phyloP scores from a whole-genome alignment of 768 basidiomycete species.

The Calocera cornea region DNA sequence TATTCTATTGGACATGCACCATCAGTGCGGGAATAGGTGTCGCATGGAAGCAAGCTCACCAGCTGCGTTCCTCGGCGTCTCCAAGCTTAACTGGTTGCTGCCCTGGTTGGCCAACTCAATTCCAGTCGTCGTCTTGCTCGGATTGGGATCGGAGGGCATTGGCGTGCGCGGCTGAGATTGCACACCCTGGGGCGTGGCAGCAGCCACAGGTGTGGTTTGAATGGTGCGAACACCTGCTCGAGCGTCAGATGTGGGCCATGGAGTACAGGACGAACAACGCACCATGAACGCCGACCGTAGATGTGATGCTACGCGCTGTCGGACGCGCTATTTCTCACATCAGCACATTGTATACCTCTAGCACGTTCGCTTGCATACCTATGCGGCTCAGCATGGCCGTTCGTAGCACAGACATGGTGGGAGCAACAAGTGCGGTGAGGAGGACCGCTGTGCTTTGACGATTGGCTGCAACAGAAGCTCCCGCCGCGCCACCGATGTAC shows the following conservation, averaged over 20 bases:
- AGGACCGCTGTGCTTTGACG: neutral
- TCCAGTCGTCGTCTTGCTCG: neutral
- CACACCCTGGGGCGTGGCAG: neutral
- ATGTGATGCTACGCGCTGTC: neutral
- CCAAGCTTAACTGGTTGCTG: conserved; percentile 73
- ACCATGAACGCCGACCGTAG: neutral
- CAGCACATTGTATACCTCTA: neutral
- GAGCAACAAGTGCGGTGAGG: neutral
- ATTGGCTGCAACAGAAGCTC: neutral
- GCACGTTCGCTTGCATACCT: neutral
- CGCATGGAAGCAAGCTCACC: conserved; percentile 36
- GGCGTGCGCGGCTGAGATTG: neutral
- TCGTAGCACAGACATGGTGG: neutral
- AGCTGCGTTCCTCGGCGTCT: conserved; percentile 79
- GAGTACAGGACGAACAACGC: neutral
- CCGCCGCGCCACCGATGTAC: conserved; percentile 1
- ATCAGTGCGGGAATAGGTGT: neutral
- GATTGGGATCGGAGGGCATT: neutral
- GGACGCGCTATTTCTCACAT: neutral
- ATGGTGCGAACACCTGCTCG: neutral
- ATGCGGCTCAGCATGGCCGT: neutral
- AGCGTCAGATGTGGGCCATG: neutral
- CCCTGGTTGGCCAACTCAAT: conserved; percentile 48
- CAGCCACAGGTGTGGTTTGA: neutral
- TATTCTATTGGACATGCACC: conserved; percentile 47